A percentile compares a stretch with the other conserved stretches of the same genome.
phyloP scores from a whole-genome alignment of 352 stramenopile species.

The Phytophthora idaei region DNA sequence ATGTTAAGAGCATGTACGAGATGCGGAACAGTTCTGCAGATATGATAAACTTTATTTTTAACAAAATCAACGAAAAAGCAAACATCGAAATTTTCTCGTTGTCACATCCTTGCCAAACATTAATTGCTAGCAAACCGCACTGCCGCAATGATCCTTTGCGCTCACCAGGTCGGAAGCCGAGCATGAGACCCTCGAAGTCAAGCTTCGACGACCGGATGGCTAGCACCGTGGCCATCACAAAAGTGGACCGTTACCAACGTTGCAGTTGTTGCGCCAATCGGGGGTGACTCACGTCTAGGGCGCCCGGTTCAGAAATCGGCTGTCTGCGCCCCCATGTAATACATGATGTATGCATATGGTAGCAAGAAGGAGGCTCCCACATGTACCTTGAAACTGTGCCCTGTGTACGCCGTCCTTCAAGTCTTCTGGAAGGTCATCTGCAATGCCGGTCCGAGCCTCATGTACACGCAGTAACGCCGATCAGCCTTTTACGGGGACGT shows the following conservation, averaged over 20 bases:
- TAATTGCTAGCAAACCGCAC: neutral
- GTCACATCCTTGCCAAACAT: too few relatives aligned
- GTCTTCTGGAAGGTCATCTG: constrained; percentile 7
- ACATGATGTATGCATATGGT: too few relatives aligned
- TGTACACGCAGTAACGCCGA: neutral
- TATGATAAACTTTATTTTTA: constrained; percentile 39
- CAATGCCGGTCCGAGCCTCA: neutral
- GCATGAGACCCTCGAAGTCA: too few relatives aligned
- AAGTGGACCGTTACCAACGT: constrained; percentile 19
- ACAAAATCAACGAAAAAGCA: neutral
- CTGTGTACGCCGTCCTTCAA: neutral
- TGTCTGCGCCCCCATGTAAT: too few relatives aligned
- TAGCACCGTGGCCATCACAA: neutral
- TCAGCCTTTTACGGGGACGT: constrained; percentile 19
- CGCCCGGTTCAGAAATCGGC: constrained; percentile 9
- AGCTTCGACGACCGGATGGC: neutral
- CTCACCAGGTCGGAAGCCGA: too few relatives aligned
- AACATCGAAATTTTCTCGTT: too few relatives aligned
- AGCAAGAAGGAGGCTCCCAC: too few relatives aligned
- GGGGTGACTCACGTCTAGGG: constrained; percentile 4
- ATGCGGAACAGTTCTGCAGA: constrained; percentile 14
- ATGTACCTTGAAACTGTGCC: too few relatives aligned
- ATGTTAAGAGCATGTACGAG: constrained; percentile 43
- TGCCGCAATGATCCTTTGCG: neutral
- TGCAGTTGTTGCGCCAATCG: constrained; percentile 14